Base-by-base conservation (phyloP, 345 rosid species). In the Hirschfeldia incana region DNA sequence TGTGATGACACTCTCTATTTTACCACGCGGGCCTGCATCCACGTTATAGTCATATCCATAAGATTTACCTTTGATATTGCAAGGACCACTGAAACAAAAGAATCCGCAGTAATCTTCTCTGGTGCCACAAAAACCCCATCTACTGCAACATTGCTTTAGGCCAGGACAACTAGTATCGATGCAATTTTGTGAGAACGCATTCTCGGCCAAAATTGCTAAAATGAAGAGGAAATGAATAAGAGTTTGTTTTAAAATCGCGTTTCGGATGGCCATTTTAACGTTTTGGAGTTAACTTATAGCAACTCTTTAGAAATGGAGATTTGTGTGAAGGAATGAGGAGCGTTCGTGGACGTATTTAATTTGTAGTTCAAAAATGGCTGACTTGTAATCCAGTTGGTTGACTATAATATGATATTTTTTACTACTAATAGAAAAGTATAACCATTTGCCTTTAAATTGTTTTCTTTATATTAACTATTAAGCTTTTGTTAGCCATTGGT, bases 1-100 rank as follows among this genome's bases (percentile, higher is more conserved):
- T 13, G 91, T 85, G 2, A 89, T 85, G 9, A 84, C 37, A n/a
- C 36, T 83, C 39, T 86, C 83, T 21, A 87, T 86, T 0, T 82
- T 61, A 61, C 53, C 77, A 33, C 73, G 55, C 21, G 72, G 74
- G 36, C 77, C 72, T 4, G 75, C 53, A 27, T 73, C 81, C 6
- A 83, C 74, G 2, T 82, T 1, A 13, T 6, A 87, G 67, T 6
- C 86, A 61, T n/a, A 44, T 68, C 74, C 63, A 27, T 72, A 29
- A 34, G 59, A 34, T 11, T 73, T 55, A 1, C 78, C 28, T 44
- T 70, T 78, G 68, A 65, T 55, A 13, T 65, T 26, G 51, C 83
- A 80, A 16, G 80, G 77, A 1, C 80, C 83, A 53, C 72, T 69
- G 8, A 69, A 58, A 46, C 83, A 80, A 30, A 72, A 65, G 0